Evolutionary conservation across 306 rosid species (phyloP), one percentile per base, ranked within the genome.

Genomic region (Adenanthera pavonina): DNA sequence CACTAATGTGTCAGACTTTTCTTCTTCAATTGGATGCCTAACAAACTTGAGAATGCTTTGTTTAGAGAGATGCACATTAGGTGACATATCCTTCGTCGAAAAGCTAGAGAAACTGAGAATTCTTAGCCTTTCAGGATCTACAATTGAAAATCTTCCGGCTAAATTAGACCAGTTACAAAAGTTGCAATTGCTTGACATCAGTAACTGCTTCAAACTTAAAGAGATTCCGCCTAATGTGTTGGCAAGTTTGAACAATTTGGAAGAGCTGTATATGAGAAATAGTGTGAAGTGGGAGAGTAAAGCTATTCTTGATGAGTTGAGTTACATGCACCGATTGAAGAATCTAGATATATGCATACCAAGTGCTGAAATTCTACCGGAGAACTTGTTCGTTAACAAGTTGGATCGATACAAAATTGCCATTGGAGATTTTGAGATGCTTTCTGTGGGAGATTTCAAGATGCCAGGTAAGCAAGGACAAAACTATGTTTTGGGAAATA

Each of bases 71-170:
- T 86, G 84, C 38, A 36, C 0, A 0, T 69, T 89, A 10, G 85
- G 62, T 54, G 74, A 80, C 47, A 2, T 82, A 46, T 11, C 78
- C 6, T 6, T 84, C 1, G 66, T 88, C 8, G 88, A 84, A 3
- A 15, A 73, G 51, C 13, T 88, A 15, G 72, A 47, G 40, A 85
- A 66, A 35, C 75, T 88, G 16, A 65, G 85, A 83, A 81, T 88
- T 73, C 86, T 88, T 6, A 83, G 84, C 86, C 33, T 86, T 57
- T 0, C 56, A 14, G 0, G 7, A 0, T 88, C 91, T 3, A 11
- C 33, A 1, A 8, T 86, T 3, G 62, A 84, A n/a, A 38, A 16
- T 6, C 69, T 88, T 8, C 88, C 89, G 0, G 3, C 34, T 41
- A 72, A 78, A 53, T 84, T 88, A 6, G 74, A 73, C 41, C 66